Conservation (phyloP, 495 filamentous ascomycete species). For the Podospora fimiseda region DNA sequence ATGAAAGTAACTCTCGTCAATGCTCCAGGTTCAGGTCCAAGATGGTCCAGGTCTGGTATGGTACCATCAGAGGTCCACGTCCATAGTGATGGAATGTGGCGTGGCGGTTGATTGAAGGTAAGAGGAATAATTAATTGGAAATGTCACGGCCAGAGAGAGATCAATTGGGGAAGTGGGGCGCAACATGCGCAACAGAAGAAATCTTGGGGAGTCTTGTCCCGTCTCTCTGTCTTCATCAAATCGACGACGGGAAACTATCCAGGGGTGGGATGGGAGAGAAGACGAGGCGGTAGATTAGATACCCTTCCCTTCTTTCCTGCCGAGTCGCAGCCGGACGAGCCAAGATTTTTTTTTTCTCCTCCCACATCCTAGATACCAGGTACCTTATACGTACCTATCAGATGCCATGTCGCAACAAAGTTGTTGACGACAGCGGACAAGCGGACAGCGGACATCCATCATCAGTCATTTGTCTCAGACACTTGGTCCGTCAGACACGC, state of each 20-base stretch:
- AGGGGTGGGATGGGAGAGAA: background rate
- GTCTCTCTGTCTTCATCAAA: too few relatives aligned
- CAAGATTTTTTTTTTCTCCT: background rate
- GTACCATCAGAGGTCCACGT: background rate
- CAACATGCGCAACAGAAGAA: background rate
- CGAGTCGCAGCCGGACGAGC: background rate
- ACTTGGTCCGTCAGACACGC: too few relatives aligned
- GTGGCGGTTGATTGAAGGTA: background rate
- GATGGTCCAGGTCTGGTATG: background rate
- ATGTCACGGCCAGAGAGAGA: slow-evolving; percentile 1
- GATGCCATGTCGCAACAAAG: too few relatives aligned
- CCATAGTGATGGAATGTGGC: background rate
- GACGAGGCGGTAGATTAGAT: slow-evolving; percentile 12
- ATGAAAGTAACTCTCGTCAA: too few relatives aligned
- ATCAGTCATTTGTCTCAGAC: too few relatives aligned
- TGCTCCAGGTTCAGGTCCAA: too few relatives aligned
- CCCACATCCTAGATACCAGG: too few relatives aligned
- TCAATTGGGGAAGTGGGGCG: slow-evolving; percentile 19
- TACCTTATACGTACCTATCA: too few relatives aligned
- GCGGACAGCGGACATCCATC: too few relatives aligned
- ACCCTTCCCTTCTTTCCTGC: slow-evolving; percentile 1
- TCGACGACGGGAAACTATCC: background rate
- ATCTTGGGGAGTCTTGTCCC: too few relatives aligned
- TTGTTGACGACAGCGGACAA: too few relatives aligned
- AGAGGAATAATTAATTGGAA: slow-evolving; percentile 11